These are phyloP conservation scores for Breynia disticha DNA, from an alignment of 441 rosid species.

Conservation along the genomic window DNA sequence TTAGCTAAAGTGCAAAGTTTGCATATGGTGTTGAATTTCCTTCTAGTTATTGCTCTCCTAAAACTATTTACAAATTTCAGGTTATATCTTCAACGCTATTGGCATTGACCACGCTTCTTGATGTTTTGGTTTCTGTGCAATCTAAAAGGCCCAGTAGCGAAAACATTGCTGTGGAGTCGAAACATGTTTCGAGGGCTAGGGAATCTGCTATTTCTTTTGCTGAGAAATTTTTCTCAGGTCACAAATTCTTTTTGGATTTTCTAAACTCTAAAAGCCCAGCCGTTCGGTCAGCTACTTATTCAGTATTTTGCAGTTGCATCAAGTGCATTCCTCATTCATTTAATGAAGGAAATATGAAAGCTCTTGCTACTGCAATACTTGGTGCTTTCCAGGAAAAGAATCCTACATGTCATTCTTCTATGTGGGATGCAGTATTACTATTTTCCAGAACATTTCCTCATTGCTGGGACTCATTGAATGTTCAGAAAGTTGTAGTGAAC, in stretches of 20 bases:
- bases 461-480: slow-evolving; percentile 61
- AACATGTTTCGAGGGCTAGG: slow-evolving; percentile 74
- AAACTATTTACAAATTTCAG: slow-evolving; percentile 23
- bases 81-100: slow-evolving; percentile 75
- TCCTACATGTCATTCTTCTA: slow-evolving; percentile 74
- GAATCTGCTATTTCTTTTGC: slow-evolving; percentile 53
- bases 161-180: slow-evolving; percentile 43
- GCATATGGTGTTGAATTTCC: no score
- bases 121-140: slow-evolving; percentile 47
- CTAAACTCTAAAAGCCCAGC: slow-evolving; percentile 63
- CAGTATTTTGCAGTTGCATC: slow-evolving; percentile 57
- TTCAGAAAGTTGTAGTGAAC: slow-evolving; percentile 56
- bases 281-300: slow-evolving; percentile 73
- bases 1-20: no score
- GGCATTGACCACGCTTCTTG: slow-evolving; percentile 84
- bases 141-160: slow-evolving; percentile 58
- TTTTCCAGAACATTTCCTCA: slow-evolving; percentile 72
- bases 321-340: slow-evolving; percentile 65
- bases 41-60: no score
- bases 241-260: slow-evolving; percentile 68
- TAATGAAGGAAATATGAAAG: slow-evolving; percentile 52
- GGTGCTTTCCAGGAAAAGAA: slow-evolving; percentile 88
- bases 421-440: slow-evolving; percentile 83
- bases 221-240: slow-evolving; percentile 60
- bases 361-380: slow-evolving; percentile 58